phyloP scores from a whole-genome alignment of 331 rosid genomes.

The Pyrus hybrid region DNA sequence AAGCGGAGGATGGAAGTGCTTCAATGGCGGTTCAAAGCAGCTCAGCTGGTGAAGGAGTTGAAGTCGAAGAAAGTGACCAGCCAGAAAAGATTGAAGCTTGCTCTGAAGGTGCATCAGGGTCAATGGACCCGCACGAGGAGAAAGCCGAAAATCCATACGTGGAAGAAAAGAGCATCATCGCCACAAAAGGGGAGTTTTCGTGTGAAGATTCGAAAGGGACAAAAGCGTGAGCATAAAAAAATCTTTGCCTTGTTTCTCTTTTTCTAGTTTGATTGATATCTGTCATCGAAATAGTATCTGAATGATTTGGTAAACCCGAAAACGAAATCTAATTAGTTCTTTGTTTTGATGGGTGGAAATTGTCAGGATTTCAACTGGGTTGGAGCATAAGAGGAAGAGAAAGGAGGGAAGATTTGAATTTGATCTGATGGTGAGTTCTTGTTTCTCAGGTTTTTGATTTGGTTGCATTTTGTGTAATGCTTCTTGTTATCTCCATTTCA shows the following conservation, averaged over 20 bases:
- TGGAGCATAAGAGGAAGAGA: constrained; percentile 20
- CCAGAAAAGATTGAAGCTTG: constrained; percentile 19
- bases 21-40: constrained; percentile 7
- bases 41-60: constrained; percentile 14
- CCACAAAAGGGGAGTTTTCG: not conserved
- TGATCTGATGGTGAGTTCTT: constrained; percentile 64
- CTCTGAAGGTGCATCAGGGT: constrained; percentile 8
- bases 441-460: not conserved
- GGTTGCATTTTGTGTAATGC: constrained; percentile 11
- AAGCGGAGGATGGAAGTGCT: constrained; percentile 17
- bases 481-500: not conserved
- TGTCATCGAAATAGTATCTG: not conserved
- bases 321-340: not conserved
- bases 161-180: not conserved
- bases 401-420: constrained; percentile 36
- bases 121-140: constrained; percentile 13
- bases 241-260: not conserved
- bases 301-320: not conserved
- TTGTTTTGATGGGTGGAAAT: constrained; percentile 6
- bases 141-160: not conserved
- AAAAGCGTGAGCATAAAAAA: constrained; percentile 38
- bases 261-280: not conserved
- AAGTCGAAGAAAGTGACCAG: constrained; percentile 24
- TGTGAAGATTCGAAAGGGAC: constrained; percentile 20
- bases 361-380: constrained; percentile 28